A percentile compares a stretch with the other conserved stretches of the same genome.
Conservation (phyloP, 140 eudicot species). For the Ambrosia hybrid region DNA sequence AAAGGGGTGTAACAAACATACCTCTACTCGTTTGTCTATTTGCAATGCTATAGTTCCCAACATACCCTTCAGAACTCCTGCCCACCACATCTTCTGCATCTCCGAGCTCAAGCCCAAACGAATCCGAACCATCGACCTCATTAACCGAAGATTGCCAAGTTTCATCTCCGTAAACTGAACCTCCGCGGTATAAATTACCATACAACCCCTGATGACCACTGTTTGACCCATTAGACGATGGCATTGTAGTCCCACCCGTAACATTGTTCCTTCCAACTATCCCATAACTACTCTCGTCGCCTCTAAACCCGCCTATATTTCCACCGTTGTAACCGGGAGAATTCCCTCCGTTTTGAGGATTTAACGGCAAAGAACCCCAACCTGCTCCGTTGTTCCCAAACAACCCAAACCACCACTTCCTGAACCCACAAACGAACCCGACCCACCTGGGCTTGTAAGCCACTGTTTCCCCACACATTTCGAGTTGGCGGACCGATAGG, state of each 20-base stretch:
- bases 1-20: constrained; percentile 23
- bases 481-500: constrained; percentile 46
- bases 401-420: constrained; percentile 58
- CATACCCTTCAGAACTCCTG: constrained; percentile 65
- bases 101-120: constrained; percentile 65
- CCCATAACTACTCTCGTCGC: constrained; percentile 50
- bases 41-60: constrained; percentile 59
- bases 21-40: constrained; percentile 84
- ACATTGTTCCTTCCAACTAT: constrained; percentile 58
- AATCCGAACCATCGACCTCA: constrained; percentile 57
- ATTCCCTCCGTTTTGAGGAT: constrained; percentile 49
- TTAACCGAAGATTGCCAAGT: constrained; percentile 66
- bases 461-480: constrained; percentile 63
- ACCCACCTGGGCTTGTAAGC: constrained; percentile 37
- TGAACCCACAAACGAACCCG: constrained; percentile 49
- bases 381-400: constrained; percentile 57
- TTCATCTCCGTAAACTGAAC: constrained; percentile 60
- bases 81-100: constrained; percentile 52
- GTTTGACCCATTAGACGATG: constrained; percentile 41
- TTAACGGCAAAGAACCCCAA: constrained; percentile 58
- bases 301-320: constrained; percentile 44
- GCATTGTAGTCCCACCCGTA: constrained; percentile 29
- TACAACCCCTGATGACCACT: constrained; percentile 48
- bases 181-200: constrained; percentile 56
- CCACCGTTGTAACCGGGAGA: too few relatives aligned